Percentiles rank a stretch among this genome's conserved stretches.
Conservation (phyloP, 1,284 basidiomycete species). For the Phellinidium pouzarii region DNA sequence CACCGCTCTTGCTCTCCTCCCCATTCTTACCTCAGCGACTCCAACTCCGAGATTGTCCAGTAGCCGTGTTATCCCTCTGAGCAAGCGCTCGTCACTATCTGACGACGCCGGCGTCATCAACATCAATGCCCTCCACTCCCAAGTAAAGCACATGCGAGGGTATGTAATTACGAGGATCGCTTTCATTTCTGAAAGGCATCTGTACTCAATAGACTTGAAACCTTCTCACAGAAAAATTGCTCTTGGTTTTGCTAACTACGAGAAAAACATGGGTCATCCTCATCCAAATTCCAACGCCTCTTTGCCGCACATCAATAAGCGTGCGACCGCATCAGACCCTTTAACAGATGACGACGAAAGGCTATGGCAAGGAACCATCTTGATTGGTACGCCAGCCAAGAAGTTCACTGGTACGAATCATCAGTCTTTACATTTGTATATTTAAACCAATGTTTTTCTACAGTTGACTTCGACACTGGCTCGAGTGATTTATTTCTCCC, state of each 20-base stretch:
- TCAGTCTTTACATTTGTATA: not conserved
- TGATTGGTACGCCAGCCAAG: slow-evolving; percentile 14
- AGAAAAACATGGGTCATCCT: slow-evolving; percentile 15
- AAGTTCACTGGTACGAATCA: slow-evolving; percentile 7
- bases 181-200: not conserved
- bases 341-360: slow-evolving; percentile 8
- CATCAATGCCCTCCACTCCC: slow-evolving; percentile 7
- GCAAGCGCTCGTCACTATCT: slow-evolving; percentile 3
- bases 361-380: slow-evolving; percentile 15
- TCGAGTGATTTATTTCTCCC: slow-evolving; percentile 23
- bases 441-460: not conserved
- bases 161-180: slow-evolving; percentile 4
- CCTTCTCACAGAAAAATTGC: slow-evolving; percentile 14
- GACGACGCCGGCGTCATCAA: slow-evolving; percentile 16
- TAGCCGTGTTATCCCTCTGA: slow-evolving; percentile 20
- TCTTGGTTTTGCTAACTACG: slow-evolving; percentile 15
- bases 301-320: not conserved
- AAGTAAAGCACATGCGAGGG: slow-evolving; percentile 9
- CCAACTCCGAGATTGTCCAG: slow-evolving; percentile 3
- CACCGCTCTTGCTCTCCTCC: slow-evolving; percentile 14
- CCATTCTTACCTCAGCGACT: slow-evolving; percentile 12
- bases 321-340: slow-evolving; percentile 12
- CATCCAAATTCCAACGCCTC: slow-evolving; percentile 15
- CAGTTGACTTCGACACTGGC: slow-evolving; percentile 24
- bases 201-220: not conserved